These are phyloP conservation scores for Mucor ambiguus DNA, from an alignment of 371 early-diverging fungal species.

Conservation along the genomic window DNA sequence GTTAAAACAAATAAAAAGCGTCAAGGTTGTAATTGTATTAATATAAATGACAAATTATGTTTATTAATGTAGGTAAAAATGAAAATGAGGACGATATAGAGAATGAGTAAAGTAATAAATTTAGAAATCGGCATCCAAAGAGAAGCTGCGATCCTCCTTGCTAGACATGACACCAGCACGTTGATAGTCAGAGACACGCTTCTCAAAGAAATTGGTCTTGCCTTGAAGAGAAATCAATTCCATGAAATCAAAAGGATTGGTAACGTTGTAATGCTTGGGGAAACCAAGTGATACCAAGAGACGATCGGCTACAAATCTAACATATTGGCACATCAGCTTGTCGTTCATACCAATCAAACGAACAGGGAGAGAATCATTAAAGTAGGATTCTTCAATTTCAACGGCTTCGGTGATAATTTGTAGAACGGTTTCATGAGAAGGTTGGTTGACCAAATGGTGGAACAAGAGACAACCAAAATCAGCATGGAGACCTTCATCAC, in stretches of 20 bases:
- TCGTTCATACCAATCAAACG: constrained; percentile 99
- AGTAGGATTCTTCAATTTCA: constrained; percentile 93
- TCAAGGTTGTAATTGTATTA: neutral
- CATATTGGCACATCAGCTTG: constrained; percentile 95
- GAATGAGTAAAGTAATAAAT: constrained; percentile 26
- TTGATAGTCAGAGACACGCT: constrained; percentile 98
- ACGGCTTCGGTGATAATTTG: constrained; percentile 95
- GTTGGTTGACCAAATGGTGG: constrained; percentile 81
- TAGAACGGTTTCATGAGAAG: constrained; percentile 66
- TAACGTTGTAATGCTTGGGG: constrained; percentile 83
- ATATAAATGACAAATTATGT: neutral
- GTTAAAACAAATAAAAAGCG: neutral
- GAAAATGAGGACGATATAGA: neutral
- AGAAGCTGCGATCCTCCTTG: constrained; percentile 66
- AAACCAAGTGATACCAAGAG: constrained; percentile 90
- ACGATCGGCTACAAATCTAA: constrained; percentile 99
- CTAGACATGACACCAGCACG: constrained; percentile 93
- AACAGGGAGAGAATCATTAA: constrained; percentile 95
- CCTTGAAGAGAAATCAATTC: constrained; percentile 98
- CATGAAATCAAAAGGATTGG: constrained; percentile 99
- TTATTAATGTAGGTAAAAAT: neutral
- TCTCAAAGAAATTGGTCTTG: constrained; percentile 99
- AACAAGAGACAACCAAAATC: constrained; percentile 99
- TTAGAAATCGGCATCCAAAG: constrained; percentile 73
- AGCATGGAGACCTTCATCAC: constrained; percentile 99